Conservation (phyloP, 805 yeast species). For the Zygotorulaspora florentina region DNA sequence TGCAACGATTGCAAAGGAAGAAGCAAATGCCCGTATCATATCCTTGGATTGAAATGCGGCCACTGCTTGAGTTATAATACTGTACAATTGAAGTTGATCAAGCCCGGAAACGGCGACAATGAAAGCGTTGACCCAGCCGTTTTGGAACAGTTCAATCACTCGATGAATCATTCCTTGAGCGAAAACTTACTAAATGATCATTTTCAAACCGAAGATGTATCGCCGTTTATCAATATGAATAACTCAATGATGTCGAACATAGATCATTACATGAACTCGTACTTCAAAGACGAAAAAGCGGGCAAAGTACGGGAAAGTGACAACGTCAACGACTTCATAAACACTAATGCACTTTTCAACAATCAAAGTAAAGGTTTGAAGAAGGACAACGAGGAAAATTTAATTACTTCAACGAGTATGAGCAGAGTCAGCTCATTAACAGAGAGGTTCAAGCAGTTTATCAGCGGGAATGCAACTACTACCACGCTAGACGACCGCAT, state of each 20-base stretch:
- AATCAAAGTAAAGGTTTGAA: constrained; percentile 3
- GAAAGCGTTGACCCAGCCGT: constrained; percentile 12
- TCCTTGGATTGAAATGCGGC: constrained; percentile 81
- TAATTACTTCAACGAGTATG: constrained; percentile 11
- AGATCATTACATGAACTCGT: constrained; percentile 20
- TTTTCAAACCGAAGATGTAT: constrained; percentile 24
- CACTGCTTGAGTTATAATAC: constrained; percentile 89
- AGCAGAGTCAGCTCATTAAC: constrained; percentile 15
- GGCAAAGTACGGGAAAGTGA: constrained; percentile 10
- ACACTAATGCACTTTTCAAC: constrained; percentile 17
- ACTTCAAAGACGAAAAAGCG: constrained; percentile 15
- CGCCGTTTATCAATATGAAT: constrained; percentile 20
- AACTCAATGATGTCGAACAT: constrained; percentile 19
- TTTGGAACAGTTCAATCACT: constrained; percentile 11
- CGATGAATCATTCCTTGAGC: constrained; percentile 15
- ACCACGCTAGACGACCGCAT: not conserved
- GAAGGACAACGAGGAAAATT: not conserved
- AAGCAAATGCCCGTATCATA: constrained; percentile 70
- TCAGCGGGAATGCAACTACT: constrained; percentile 12
- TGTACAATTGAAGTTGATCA: constrained; percentile 61
- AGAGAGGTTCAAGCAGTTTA: constrained; percentile 15
- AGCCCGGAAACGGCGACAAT: constrained; percentile 53
- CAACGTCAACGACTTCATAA: constrained; percentile 18
- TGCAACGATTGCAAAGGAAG: constrained; percentile 89
- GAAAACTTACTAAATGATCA: constrained; percentile 21